phyloP scores from a whole-genome alignment of 2,329 filamentous ascomycete genomes.

The Scytalidium sp. region DNA sequence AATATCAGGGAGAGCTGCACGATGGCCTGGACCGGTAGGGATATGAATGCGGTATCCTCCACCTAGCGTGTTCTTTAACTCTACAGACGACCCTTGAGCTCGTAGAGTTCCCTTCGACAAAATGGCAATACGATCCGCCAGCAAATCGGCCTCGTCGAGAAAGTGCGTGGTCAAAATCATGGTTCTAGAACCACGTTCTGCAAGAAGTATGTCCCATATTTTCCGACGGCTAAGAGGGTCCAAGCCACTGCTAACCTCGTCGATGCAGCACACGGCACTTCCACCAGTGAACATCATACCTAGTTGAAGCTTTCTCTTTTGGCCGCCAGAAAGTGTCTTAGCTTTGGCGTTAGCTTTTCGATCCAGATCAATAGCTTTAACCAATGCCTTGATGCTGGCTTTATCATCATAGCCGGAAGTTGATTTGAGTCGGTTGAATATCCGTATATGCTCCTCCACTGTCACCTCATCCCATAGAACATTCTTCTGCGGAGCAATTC shows the following conservation, averaged over 20 bases:
- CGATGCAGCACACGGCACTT: slow-evolving; percentile 82
- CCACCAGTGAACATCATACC: slow-evolving; percentile 95
- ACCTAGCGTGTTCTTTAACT: slow-evolving; percentile 77
- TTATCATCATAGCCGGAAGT: slow-evolving; percentile 52
- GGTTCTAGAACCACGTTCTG: slow-evolving; percentile 76
- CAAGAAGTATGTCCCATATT: slow-evolving; percentile 90
- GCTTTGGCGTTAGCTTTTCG: slow-evolving; percentile 70
- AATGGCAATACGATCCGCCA: slow-evolving; percentile 86
- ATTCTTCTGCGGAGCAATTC: slow-evolving; percentile 89
- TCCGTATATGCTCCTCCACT: slow-evolving; percentile 77
- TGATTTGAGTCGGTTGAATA: slow-evolving; percentile 82
- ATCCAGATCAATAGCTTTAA: slow-evolving; percentile 69
- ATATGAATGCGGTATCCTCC: slow-evolving; percentile 83
- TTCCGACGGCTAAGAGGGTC: slow-evolving; percentile 84
- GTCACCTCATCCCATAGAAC: slow-evolving; percentile 89
- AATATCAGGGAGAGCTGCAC: slow-evolving; percentile 43
- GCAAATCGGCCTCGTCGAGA: slow-evolving; percentile 85
- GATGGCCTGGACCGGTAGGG: slow-evolving; percentile 52
- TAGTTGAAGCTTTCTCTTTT: slow-evolving; percentile 88
- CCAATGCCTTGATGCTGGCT: slow-evolving; percentile 59
- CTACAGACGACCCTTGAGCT: slow-evolving; percentile 79
- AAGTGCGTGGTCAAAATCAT: slow-evolving; percentile 92
- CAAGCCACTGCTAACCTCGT: slow-evolving; percentile 86
- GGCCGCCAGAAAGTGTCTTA: slow-evolving; percentile 81
- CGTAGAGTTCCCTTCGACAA: slow-evolving; percentile 81